Conservation (phyloP, 2,329 filamentous ascomycete species). For the Fusarium camptoceras region DNA sequence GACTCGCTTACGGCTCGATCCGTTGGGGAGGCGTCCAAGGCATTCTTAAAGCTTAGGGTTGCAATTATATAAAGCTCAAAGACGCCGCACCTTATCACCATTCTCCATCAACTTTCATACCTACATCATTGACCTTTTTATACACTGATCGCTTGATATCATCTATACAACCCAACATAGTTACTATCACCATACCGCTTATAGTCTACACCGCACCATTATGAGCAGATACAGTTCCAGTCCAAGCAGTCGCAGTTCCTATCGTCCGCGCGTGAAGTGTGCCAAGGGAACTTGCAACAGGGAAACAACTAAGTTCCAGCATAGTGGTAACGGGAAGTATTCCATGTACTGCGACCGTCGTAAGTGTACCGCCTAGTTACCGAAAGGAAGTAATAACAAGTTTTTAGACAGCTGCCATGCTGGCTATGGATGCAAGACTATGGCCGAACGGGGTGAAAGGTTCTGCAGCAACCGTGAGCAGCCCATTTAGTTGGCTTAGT, state of each 20-base stretch:
- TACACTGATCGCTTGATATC: too few species aligned
- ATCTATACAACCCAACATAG: background rate
- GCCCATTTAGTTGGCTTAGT: accelerated
- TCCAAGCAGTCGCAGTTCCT: background rate
- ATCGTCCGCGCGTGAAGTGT: background rate
- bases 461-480: conserved; percentile 7
- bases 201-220: background rate
- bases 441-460: background rate
- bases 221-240: background rate
- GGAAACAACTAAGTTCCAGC: accelerated
- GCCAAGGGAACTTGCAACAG: background rate
- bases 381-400: background rate
- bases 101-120: background rate
- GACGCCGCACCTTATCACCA: background rate
- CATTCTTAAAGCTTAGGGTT: background rate
- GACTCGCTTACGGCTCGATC: background rate
- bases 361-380: background rate
- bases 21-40: background rate
- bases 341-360: background rate
- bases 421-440: background rate
- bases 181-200: background rate
- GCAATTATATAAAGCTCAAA: background rate
- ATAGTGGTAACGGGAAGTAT: background rate
- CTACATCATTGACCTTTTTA: too few species aligned
- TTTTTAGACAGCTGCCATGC: background rate